Conservation (phyloP, 768 basidiomycete genomes). For the Tephrocybe sp. region DNA sequence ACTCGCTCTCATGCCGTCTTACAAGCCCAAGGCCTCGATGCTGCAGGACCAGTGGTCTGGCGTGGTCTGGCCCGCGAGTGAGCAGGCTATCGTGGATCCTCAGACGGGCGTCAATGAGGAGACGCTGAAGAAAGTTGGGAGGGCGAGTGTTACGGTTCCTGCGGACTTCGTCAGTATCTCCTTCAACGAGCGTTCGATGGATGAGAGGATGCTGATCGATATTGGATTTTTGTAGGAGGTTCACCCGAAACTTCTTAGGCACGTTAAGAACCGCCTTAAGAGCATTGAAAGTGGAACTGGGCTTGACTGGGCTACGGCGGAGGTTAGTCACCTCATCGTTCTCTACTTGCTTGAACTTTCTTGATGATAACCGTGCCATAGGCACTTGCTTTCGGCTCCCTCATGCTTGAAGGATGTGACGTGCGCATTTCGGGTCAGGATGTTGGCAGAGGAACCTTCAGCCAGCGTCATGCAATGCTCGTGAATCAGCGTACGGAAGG, state of each 20-base stretch:
- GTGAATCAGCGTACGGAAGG: constrained; percentile 84
- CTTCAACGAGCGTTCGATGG: neutral
- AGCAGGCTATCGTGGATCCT: constrained; percentile 50
- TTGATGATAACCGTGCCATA: constrained; percentile 22
- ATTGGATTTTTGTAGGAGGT: constrained; percentile 53
- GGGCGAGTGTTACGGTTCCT: constrained; percentile 61
- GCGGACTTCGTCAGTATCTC: constrained; percentile 50
- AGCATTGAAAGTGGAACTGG: constrained; percentile 67
- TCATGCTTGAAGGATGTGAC: constrained; percentile 80
- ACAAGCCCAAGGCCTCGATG: constrained; percentile 50
- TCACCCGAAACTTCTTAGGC: constrained; percentile 74
- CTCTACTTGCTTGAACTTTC: neutral
- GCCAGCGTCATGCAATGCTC: constrained; percentile 88
- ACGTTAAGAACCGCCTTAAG: constrained; percentile 74
- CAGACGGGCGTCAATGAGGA: constrained; percentile 63
- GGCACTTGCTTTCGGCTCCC: constrained; percentile 86
- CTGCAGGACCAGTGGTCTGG: constrained; percentile 68
- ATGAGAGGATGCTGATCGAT: constrained; percentile 31
- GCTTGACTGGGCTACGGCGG: constrained; percentile 88
- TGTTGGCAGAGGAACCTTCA: constrained; percentile 88
- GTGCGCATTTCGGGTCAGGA: constrained; percentile 93
- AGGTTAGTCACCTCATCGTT: constrained; percentile 40
- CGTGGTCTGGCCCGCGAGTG: constrained; percentile 60
- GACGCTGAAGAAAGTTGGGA: constrained; percentile 56
- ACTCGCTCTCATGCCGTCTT: constrained; percentile 47